These are phyloP conservation scores for Candida sakaeoensis DNA, from an alignment of 805 yeast species.

Conservation along the genomic window DNA sequence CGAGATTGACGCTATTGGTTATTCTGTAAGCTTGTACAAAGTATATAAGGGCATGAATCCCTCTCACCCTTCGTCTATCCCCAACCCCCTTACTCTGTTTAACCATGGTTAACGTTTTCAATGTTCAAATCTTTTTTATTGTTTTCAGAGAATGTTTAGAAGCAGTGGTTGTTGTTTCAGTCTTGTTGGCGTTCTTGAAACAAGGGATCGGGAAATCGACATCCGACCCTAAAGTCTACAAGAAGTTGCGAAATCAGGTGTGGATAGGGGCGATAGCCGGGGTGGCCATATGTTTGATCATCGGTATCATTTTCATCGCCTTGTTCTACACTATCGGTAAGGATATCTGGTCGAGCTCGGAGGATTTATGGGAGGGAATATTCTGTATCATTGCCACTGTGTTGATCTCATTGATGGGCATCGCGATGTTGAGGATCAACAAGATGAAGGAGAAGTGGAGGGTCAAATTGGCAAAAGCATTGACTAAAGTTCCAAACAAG, in stretches of 20 bases:
- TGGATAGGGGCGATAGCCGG: conserved; percentile 82
- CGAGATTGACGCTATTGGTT: background rate
- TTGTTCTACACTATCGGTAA: conserved; percentile 77
- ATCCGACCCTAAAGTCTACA: conserved; percentile 52
- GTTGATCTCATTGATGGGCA: conserved; percentile 90
- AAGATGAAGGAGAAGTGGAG: conserved; percentile 98
- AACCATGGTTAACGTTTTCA: conserved; percentile 55
- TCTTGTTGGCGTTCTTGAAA: conserved; percentile 83
- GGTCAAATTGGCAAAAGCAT: conserved; percentile 83
- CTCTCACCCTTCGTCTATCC: background rate
- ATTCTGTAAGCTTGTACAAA: background rate
- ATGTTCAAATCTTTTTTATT: conserved; percentile 77
- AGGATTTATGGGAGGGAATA: conserved; percentile 96
- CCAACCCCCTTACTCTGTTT: background rate
- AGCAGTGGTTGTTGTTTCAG: conserved; percentile 89
- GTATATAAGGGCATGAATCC: background rate
- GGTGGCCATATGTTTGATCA: conserved; percentile 68
- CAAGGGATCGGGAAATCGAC: conserved; percentile 69
- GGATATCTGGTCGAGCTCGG: conserved; percentile 83
- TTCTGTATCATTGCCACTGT: conserved; percentile 87
- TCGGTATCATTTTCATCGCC: conserved; percentile 95
- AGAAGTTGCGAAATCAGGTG: conserved; percentile 68
- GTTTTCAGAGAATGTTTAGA: conserved; percentile 93
- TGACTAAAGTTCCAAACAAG: conserved; percentile 54
- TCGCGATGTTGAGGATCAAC: conserved; percentile 92